Conservation (phyloP, 2,329 filamentous ascomycete species). For the Rhynchosporium secalis region DNA sequence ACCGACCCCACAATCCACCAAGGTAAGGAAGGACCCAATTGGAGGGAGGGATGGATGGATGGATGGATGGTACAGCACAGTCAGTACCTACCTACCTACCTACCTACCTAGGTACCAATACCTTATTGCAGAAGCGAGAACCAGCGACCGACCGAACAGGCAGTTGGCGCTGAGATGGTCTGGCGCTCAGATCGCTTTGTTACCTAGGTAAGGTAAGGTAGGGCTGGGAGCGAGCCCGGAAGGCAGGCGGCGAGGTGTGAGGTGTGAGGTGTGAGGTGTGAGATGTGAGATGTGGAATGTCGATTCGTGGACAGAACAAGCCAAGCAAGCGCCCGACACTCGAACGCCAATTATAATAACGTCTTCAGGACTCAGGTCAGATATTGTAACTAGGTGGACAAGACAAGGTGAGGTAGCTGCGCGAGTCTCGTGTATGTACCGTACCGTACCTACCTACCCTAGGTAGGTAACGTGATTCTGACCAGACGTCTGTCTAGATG, state of each 20-base stretch:
- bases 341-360: constrained; percentile 24
- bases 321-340: constrained; percentile 23
- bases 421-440: neutral
- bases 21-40: constrained; percentile 21
- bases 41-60: neutral
- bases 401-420: neutral
- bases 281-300: neutral
- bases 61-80: too few species aligned
- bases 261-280: neutral
- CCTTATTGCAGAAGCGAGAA: neutral
- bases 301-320: constrained; percentile 19
- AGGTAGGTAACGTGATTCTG: neutral
- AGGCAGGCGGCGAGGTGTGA: neutral
- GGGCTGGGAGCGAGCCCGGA: neutral
- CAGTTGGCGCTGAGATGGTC: constrained; percentile 15
- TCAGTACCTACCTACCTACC: constrained; percentile 20
- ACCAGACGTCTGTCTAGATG: neutral
- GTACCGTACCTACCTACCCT: neutral
- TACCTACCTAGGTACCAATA: constrained; percentile 2
- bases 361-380: constrained; percentile 11
- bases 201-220: neutral
- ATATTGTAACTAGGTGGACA: neutral
- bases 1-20: constrained; percentile 29
- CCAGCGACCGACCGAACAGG: neutral
- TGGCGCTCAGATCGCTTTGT: constrained; percentile 28